These are phyloP conservation scores for Zymoseptoria passerinii DNA, from an alignment of 2,329 filamentous ascomycete species.

Conservation along the genomic window DNA sequence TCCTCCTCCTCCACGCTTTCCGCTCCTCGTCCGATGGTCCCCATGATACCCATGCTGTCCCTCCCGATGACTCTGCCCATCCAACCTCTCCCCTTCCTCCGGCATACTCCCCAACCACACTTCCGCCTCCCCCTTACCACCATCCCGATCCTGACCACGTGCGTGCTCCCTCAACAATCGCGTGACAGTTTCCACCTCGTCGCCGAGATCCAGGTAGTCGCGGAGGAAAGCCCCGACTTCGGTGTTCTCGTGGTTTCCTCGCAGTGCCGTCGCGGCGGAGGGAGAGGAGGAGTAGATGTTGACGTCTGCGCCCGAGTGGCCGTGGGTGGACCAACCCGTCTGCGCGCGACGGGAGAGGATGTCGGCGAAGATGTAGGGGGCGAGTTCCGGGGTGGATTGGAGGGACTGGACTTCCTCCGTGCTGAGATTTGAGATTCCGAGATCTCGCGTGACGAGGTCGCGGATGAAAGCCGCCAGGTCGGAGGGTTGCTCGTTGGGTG, in stretches of 20 bases:
- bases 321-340: conserved; percentile 89
- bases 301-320: conserved; percentile 81
- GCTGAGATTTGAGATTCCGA: conserved; percentile 66
- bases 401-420: conserved; percentile 62
- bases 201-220: conserved; percentile 69
- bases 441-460: conserved; percentile 57
- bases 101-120: conserved; percentile 39
- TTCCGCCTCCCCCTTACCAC: conserved; percentile 26
- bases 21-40: conserved; percentile 19
- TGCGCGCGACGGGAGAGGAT: conserved; percentile 84
- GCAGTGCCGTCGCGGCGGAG: conserved; percentile 52
- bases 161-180: conserved; percentile 59
- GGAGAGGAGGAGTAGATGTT: conserved; percentile 85
- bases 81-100: conserved; percentile 34
- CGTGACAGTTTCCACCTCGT: conserved; percentile 72
- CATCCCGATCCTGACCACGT: conserved; percentile 20
- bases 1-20: not conserved
- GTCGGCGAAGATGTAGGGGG: conserved; percentile 62
- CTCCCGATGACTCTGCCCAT: conserved; percentile 40
- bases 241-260: conserved; percentile 90
- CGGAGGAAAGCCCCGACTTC: conserved; percentile 78
- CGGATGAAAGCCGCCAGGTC: conserved; percentile 52
- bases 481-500: not conserved
- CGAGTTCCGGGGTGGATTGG: conserved; percentile 46
- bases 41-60: conserved; percentile 27